Evolutionary conservation across 345 rosid genomes (phyloP), one percentile per base, ranked within the genome.

Genomic region (Hibiscus trionum): DNA sequence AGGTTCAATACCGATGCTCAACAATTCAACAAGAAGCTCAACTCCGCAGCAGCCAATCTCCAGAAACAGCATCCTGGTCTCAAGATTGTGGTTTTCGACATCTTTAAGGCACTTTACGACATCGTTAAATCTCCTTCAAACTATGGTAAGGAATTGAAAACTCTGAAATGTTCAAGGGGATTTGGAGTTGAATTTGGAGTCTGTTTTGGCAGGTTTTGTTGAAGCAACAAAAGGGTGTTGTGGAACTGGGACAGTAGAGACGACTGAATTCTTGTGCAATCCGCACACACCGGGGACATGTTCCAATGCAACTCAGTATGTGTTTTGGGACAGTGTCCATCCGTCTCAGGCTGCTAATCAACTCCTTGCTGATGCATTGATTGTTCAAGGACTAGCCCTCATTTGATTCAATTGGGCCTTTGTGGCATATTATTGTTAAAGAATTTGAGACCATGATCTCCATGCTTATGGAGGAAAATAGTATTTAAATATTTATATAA

Each of bases 311-410:
- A 78, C 86, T 11, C 86, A 88, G 77, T 90, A 88, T 76, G 93
- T 95, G 78, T 95, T 95, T 73, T 95, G 92, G 88, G 98, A 95
- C 82, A 84, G 93, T 76, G 91, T 93, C 31, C 99, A 93, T 79
- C 98, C 98, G 14, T 89, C 98, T 60, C 78, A 95, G 80, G 97
- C 97, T 62, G 90, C 97, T 37, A 93, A 95, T 78, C 82, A 90
- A 73, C 78, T 93, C 71, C 93, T 95, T 67, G 91, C 97, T 15
- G 86, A 77, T 77, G 70, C 90, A 7, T 75, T 95, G 79, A 73
- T 93, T 53, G 69, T 72, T 66, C 85, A 83, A 65, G 98, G 99
- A 17, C n/a, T 90, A 63, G 52, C 91, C 75, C 97, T 95, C 58
- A 9, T 86, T 26, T 83, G 76, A 77, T 11, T 59, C 52, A 19